Evolutionary conservation across 306 rosid genomes (phyloP).

Genomic region (Begonia loranthoides): DNA sequence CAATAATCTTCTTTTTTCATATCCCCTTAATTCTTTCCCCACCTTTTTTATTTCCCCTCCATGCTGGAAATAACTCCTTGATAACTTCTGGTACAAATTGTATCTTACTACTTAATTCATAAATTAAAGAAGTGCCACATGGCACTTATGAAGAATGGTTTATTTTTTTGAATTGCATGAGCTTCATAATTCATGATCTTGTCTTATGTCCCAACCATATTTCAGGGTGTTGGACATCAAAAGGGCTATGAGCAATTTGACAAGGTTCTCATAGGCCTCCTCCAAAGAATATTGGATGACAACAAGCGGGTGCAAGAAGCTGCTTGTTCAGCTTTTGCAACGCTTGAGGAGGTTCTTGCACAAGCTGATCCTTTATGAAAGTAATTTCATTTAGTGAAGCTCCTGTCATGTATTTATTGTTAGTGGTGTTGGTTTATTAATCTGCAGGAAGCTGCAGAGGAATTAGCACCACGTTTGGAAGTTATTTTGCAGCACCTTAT

Average conservation of each 20-base stretch:
- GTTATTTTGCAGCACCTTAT: constrained; percentile 74
- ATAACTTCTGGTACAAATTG: too few species aligned
- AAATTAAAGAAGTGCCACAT: too few species aligned
- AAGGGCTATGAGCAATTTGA: constrained; percentile 92
- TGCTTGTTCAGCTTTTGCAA: constrained; percentile 99
- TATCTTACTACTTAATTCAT: too few species aligned
- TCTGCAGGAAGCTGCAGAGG: constrained; percentile 88
- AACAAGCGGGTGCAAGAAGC: constrained; percentile 99
- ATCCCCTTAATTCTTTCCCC: too few species aligned
- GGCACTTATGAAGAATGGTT: too few species aligned
- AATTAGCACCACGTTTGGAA: constrained; percentile 80
- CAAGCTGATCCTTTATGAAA: too few species aligned
- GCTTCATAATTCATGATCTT: too few species aligned
- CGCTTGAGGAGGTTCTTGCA: constrained; percentile 77
- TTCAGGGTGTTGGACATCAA: constrained; percentile 63
- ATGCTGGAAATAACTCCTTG: too few species aligned
- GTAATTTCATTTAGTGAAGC: too few species aligned
- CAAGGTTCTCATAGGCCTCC: constrained; percentile 73
- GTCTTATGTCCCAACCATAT: background rate
- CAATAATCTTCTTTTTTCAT: too few species aligned
- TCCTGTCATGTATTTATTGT: background rate
- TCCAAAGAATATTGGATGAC: constrained; percentile 86
- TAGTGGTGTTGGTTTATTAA: constrained; percentile 15
- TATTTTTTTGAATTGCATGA: too few species aligned
- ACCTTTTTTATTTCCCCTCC: too few species aligned